A percentile compares a stretch with the other conserved stretches of the same genome.
Evolutionary conservation across 495 filamentous ascomycete species (phyloP).

Genomic region (Articulospora tetracladia): DNA sequence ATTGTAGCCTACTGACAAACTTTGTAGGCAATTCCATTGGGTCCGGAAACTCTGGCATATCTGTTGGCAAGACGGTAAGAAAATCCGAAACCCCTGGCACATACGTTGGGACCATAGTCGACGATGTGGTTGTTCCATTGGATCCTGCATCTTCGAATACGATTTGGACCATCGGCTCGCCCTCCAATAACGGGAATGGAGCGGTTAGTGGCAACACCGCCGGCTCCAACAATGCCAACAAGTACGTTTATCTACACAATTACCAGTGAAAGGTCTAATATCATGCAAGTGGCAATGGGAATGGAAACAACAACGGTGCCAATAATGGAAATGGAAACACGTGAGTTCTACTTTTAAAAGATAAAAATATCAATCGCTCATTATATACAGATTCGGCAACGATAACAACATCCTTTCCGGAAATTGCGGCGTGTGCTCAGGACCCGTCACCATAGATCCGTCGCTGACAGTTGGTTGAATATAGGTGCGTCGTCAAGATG

Average conservation of each 20-base stretch:
- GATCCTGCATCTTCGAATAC: background rate
- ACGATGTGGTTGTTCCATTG: background rate
- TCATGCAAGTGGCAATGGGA: background rate
- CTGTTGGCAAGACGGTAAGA: background rate
- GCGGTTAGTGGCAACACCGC: background rate
- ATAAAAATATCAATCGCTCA: too few species aligned
- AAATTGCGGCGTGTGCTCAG: background rate
- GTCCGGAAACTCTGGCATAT: background rate
- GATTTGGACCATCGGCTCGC: background rate
- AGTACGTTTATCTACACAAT: background rate
- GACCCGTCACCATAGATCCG: background rate
- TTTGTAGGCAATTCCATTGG: background rate
- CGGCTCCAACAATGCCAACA: background rate
- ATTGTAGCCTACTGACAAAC: too few species aligned
- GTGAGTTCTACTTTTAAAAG: too few species aligned
- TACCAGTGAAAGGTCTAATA: too few species aligned
- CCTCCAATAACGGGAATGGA: background rate
- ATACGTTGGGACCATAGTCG: background rate
- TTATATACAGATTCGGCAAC: background rate
- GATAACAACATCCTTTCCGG: background rate
- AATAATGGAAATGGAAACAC: background rate
- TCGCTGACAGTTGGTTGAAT: background rate
- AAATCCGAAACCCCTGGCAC: background rate
- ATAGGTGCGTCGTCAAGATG: background rate
- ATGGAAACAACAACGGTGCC: background rate